These are phyloP conservation scores for Talaromyces pinophilus DNA, from an alignment of 2,329 filamentous ascomycete species.

Conservation along the genomic window DNA sequence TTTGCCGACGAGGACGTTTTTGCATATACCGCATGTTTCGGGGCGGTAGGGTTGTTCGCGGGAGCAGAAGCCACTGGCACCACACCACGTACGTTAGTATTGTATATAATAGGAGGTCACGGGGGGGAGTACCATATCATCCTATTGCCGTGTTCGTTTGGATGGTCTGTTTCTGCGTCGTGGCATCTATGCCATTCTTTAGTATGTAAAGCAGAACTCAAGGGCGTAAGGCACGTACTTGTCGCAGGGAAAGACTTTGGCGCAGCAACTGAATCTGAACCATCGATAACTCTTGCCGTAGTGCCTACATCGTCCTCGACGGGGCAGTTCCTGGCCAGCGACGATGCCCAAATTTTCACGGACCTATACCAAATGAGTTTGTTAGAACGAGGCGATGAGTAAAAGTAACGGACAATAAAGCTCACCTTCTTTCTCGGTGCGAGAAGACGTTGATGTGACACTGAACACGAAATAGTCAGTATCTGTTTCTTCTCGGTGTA, in stretches of 20 bases:
- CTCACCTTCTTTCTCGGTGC: slow-evolving; percentile 23
- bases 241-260: slow-evolving; percentile 60
- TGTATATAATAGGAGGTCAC: not conserved
- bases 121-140: slow-evolving; percentile 67
- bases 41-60: slow-evolving; percentile 77
- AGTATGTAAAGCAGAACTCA: not conserved
- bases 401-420: not conserved
- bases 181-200: slow-evolving; percentile 60
- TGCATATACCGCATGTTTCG: slow-evolving; percentile 74
- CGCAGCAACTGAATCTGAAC: slow-evolving; percentile 61
- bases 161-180: slow-evolving; percentile 68
- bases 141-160: slow-evolving; percentile 76
- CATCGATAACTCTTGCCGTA: slow-evolving; percentile 59
- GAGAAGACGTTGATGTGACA: slow-evolving; percentile 19
- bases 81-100: not conserved
- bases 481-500: not conserved
- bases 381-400: not conserved
- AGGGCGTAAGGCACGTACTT: slow-evolving; percentile 40
- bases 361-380: not conserved
- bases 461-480: slow-evolving; percentile 1
- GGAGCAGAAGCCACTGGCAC: slow-evolving; percentile 67
- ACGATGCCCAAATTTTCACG: slow-evolving; percentile 56
- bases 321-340: slow-evolving; percentile 56
- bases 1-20: slow-evolving; percentile 67
- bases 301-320: slow-evolving; percentile 55